Evolutionary conservation across 768 basidiomycete genomes (phyloP).

Genomic region (Mycena filopes): DNA sequence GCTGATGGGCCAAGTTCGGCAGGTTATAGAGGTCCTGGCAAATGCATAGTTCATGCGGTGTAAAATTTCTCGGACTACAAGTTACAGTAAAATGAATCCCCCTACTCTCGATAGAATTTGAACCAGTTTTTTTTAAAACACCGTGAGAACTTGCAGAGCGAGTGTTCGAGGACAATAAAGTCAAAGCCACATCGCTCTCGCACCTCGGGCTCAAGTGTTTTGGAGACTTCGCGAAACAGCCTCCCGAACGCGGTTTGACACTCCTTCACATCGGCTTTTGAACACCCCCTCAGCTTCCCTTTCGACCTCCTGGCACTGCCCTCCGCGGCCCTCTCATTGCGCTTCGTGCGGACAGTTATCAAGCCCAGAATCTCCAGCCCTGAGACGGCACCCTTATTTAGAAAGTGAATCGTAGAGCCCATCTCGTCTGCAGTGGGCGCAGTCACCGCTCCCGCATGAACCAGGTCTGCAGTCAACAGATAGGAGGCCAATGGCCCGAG

Average conservation of each 20-base stretch:
- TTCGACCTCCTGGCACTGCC: background rate
- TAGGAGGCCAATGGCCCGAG: slow-evolving; percentile 7
- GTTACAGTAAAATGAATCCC: background rate
- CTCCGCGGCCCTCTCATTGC: background rate
- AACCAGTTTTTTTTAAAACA: background rate
- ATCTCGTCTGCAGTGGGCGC: background rate
- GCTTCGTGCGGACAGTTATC: background rate
- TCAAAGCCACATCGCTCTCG: background rate
- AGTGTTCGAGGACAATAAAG: background rate
- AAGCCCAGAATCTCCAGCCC: slow-evolving; percentile 13
- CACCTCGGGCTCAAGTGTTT: background rate
- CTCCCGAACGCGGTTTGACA: background rate
- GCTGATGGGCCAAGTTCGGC: background rate
- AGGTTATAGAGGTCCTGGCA: background rate
- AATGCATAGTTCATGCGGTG: background rate
- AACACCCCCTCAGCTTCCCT: no score
- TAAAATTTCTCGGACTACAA: no score
- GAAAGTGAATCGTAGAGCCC: background rate
- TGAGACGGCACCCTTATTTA: slow-evolving; percentile 17
- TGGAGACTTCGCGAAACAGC: background rate
- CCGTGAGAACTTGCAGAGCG: slow-evolving; percentile 1
- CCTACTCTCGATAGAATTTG: background rate
- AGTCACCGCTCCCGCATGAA: slow-evolving; percentile 1
- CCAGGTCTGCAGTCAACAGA: slow-evolving; percentile 15
- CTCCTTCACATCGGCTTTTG: no score